Percentiles rank a stretch among this genome's conserved stretches.
Evolutionary conservation across 1,139 yeast species (phyloP).

Genomic region (Tardiomyces depauwii): DNA sequence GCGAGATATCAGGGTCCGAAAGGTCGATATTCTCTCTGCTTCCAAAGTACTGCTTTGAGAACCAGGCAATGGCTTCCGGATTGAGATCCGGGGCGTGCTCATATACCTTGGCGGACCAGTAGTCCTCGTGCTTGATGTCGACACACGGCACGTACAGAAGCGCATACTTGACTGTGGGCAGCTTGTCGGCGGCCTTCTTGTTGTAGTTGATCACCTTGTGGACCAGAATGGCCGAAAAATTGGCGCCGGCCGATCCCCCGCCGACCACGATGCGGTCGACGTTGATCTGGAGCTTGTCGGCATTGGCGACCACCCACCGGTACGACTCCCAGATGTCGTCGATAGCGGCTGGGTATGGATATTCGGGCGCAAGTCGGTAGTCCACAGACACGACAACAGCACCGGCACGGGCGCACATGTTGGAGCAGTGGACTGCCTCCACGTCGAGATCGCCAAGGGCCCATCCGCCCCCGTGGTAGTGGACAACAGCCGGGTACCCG

Average conservation of each 20-base stretch:
- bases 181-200: neutral
- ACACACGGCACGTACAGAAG: neutral
- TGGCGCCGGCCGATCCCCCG: conserved; percentile 8
- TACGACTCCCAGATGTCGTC: conserved; percentile 36
- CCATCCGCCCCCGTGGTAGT: conserved; percentile 29
- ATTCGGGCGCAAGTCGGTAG: conserved; percentile 37
- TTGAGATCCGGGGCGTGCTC: neutral
- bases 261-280: conserved; percentile 4
- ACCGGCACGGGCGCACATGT: conserved; percentile 9
- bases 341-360: conserved; percentile 39
- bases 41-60: neutral
- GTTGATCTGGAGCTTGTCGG: conserved; percentile 6
- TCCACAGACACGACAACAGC: conserved; percentile 28
- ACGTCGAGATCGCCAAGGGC: conserved; percentile 24
- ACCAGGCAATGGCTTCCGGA: neutral
- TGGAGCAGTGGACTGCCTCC: conserved; percentile 19
- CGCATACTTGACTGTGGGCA: neutral
- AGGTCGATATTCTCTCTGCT: neutral
- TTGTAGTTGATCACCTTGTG: conserved; percentile 2
- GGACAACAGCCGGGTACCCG: conserved; percentile 7
- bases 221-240: conserved; percentile 4
- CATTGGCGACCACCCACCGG: conserved; percentile 5
- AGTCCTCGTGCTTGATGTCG: neutral
- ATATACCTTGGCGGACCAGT: neutral
- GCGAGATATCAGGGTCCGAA: conserved; percentile 2